Conservation (phyloP, 2,329 filamentous ascomycete species). For the Fusarium goolgardi region DNA sequence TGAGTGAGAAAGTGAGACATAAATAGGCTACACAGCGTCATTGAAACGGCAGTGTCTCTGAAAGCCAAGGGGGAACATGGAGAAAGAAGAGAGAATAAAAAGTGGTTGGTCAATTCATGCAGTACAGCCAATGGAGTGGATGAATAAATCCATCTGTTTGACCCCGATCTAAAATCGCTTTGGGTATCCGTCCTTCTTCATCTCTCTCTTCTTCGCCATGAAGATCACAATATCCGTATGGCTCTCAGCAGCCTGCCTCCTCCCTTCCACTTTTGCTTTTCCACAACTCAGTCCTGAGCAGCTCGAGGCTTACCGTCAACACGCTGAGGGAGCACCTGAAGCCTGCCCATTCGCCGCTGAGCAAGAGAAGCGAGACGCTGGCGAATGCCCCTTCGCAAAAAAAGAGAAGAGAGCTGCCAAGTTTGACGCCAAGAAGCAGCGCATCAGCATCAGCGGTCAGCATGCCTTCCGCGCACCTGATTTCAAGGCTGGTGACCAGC, state of each 20-base stretch:
- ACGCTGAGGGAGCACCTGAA: not conserved
- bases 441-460: not conserved
- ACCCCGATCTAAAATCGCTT: fast-evolving
- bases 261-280: not conserved
- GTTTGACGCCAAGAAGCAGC: slow-evolving; percentile 14
- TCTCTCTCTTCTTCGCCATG: not conserved
- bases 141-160: not conserved
- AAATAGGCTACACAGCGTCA: not conserved
- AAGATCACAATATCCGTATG: not conserved
- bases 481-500: slow-evolving; percentile 6
- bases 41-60: not conserved
- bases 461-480: slow-evolving; percentile 6
- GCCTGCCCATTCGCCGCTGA: slow-evolving; percentile 5
- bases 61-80: too few species aligned
- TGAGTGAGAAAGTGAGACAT: not conserved
- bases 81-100: not conserved
- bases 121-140: fast-evolving
- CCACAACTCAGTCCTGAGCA: slow-evolving; percentile 5
- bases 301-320: slow-evolving; percentile 1
- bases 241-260: not conserved
- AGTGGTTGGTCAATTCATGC: not conserved
- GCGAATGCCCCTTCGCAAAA: not conserved
- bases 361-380: not conserved
- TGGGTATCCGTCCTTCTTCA: not conserved
- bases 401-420: slow-evolving; percentile 2